Percentiles rank a stretch among this genome's conserved stretches.
phyloP scores from a whole-genome alignment of 148 eudicot genomes.

The Agrostemma githago region DNA sequence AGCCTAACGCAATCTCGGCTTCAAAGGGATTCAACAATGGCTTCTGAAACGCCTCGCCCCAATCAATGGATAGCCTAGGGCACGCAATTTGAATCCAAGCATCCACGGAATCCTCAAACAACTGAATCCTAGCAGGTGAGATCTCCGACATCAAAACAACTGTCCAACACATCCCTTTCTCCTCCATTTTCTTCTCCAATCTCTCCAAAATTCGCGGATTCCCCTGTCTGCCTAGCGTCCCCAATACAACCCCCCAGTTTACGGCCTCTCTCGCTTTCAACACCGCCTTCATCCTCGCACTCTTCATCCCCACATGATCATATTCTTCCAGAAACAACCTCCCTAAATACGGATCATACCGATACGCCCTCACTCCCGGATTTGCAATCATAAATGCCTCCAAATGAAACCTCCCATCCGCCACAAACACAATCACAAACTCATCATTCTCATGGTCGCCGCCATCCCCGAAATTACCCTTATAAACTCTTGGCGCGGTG shows the following conservation, averaged over 20 bases:
- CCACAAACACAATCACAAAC: slow-evolving; percentile 64
- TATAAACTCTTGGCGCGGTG: slow-evolving; percentile 60
- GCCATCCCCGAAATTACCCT: slow-evolving; percentile 13
- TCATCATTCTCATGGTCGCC: slow-evolving; percentile 29
- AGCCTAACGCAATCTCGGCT: slow-evolving; percentile 93
- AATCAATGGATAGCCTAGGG: slow-evolving; percentile 88
- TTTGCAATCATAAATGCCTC: slow-evolving; percentile 97
- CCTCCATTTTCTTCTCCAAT: slow-evolving; percentile 76
- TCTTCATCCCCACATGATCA: slow-evolving; percentile 91
- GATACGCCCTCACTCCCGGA: slow-evolving; percentile 61
- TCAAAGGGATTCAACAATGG: slow-evolving; percentile 83
- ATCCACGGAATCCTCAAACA: slow-evolving; percentile 82
- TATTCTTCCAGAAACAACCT: slow-evolving; percentile 84
- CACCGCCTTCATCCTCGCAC: slow-evolving; percentile 58
- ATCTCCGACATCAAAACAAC: slow-evolving; percentile 85
- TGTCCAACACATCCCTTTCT: slow-evolving; percentile 61
- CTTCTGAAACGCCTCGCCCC: slow-evolving; percentile 91
- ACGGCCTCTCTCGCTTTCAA: slow-evolving; percentile 61
- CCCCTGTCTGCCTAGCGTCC: slow-evolving; percentile 94
- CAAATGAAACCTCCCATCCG: slow-evolving; percentile 95
- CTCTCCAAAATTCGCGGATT: slow-evolving; percentile 74
- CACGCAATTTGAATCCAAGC: slow-evolving; percentile 97
- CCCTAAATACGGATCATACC: slow-evolving; percentile 91
- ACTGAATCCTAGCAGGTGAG: slow-evolving; percentile 60
- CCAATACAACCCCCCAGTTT: slow-evolving; percentile 84